Evolutionary conservation across 805 yeast species (phyloP).

Genomic region (Maudiozyma pseudohumilis): DNA sequence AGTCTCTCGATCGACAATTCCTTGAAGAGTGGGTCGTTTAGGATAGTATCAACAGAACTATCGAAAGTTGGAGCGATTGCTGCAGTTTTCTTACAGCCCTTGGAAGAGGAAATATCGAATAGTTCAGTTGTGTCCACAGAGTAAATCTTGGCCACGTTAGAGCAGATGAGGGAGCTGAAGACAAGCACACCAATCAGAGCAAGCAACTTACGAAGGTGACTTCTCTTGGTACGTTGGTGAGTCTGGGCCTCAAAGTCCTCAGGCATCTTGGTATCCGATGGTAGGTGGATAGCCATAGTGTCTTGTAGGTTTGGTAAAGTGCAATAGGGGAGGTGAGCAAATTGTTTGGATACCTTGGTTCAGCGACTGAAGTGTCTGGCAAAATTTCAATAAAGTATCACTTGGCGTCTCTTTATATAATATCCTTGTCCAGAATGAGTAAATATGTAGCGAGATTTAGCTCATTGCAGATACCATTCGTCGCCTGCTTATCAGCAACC

Average conservation of each 20-base stretch:
- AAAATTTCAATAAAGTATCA: no score
- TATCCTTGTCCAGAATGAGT: no score
- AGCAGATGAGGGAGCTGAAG: background rate
- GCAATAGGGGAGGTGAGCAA: no score
- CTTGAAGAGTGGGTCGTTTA: constrained; percentile 31
- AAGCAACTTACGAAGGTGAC: background rate
- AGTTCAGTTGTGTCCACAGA: background rate
- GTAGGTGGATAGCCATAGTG: constrained; percentile 1
- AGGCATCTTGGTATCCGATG: background rate
- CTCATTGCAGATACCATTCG: no score
- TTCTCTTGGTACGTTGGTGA: background rate
- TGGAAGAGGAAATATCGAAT: background rate
- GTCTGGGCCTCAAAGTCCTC: background rate
- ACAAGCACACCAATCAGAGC: background rate
- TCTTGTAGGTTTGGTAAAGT: no score
- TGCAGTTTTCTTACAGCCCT: constrained; percentile 13
- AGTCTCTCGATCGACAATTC: constrained; percentile 35
- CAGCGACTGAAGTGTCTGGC: no score
- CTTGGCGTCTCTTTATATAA: no score
- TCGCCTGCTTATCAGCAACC: no score
- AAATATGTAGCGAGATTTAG: no score
- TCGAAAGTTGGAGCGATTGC: constrained; percentile 20
- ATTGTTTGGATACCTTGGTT: no score
- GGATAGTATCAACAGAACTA: constrained; percentile 17
- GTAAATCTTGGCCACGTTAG: background rate